A percentile compares a stretch with the other conserved stretches of the same genome.
Conservation (phyloP, 2,329 filamentous ascomycete genomes). For the Fusarium succisae region DNA sequence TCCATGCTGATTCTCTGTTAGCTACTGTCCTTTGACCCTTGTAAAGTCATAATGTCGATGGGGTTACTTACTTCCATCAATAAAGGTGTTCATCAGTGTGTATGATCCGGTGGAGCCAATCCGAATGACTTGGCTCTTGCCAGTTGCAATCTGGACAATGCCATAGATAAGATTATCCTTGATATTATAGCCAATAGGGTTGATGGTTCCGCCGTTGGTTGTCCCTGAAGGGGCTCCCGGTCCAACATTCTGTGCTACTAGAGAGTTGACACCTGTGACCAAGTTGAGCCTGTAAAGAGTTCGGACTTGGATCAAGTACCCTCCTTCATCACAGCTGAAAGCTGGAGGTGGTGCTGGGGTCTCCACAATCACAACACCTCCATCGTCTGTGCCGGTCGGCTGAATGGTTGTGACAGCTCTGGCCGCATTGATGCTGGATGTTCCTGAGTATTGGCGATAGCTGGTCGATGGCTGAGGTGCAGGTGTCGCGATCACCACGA, state of each 20-base stretch:
- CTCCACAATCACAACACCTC: neutral
- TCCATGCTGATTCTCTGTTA: neutral
- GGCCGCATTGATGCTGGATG: neutral
- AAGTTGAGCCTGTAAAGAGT: slow-evolving; percentile 9
- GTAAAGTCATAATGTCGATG: fast-evolving
- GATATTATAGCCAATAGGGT: slow-evolving; percentile 7
- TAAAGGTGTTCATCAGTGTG: neutral
- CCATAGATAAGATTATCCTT: slow-evolving; percentile 4
- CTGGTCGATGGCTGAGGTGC: neutral
- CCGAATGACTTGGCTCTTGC: slow-evolving; percentile 2
- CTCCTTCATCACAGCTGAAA: slow-evolving; percentile 14
- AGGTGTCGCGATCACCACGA: neutral
- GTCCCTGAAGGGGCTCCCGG: neutral
- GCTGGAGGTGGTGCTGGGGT: slow-evolving; percentile 2
- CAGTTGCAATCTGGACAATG: neutral
- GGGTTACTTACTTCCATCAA: neutral
- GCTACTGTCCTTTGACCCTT: neutral
- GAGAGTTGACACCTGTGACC: neutral
- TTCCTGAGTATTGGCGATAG: neutral
- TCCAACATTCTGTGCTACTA: neutral
- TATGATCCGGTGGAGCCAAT: slow-evolving; percentile 2
- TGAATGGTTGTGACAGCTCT: neutral
- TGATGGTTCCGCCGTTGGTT: neutral
- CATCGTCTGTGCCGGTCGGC: neutral
- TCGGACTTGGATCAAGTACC: slow-evolving; percentile 12